These are phyloP conservation scores for Casaregolazyma lundiana DNA, from an alignment of 1,139 yeast species.

Conservation along the genomic window DNA sequence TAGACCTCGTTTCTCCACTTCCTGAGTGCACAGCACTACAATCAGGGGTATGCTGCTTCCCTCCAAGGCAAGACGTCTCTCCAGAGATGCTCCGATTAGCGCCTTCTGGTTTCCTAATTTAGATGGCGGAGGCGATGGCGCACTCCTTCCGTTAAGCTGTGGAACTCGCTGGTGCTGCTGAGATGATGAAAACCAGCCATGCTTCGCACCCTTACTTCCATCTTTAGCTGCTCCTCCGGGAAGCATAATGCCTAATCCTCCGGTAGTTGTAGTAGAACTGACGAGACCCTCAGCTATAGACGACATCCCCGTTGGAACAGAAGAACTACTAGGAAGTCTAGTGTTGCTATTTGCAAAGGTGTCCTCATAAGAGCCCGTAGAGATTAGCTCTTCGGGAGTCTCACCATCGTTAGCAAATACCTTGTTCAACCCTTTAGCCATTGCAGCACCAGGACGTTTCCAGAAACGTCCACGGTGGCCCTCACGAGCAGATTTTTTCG, in stretches of 20 bases:
- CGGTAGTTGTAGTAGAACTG: constrained; percentile 15
- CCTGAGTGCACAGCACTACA: constrained; percentile 66
- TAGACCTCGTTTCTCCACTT: constrained; percentile 71
- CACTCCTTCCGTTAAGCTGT: not conserved
- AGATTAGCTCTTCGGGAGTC: constrained; percentile 13
- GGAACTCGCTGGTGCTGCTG: constrained; percentile 1
- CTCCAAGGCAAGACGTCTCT: constrained; percentile 47
- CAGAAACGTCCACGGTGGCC: constrained; percentile 32
- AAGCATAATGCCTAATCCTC: constrained; percentile 21
- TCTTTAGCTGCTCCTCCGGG: constrained; percentile 13
- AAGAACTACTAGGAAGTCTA: constrained; percentile 7
- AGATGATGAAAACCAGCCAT: constrained; percentile 7
- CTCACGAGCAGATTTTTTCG: constrained; percentile 21
- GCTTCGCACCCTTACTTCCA: constrained; percentile 6
- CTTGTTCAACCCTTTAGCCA: constrained; percentile 36
- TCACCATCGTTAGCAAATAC: constrained; percentile 31
- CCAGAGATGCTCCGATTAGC: constrained; percentile 28
- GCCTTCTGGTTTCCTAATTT: constrained; percentile 9
- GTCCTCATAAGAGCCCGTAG: constrained; percentile 6
- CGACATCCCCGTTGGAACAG: constrained; percentile 10
- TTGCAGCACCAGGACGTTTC: constrained; percentile 36
- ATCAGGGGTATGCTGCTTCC: constrained; percentile 61
- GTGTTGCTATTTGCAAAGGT: not conserved
- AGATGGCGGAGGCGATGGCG: not conserved
- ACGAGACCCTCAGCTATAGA: constrained; percentile 10